phyloP scores from a whole-genome alignment of 2,329 filamentous ascomycete genomes.

The Raffaelea deltoideospora region DNA sequence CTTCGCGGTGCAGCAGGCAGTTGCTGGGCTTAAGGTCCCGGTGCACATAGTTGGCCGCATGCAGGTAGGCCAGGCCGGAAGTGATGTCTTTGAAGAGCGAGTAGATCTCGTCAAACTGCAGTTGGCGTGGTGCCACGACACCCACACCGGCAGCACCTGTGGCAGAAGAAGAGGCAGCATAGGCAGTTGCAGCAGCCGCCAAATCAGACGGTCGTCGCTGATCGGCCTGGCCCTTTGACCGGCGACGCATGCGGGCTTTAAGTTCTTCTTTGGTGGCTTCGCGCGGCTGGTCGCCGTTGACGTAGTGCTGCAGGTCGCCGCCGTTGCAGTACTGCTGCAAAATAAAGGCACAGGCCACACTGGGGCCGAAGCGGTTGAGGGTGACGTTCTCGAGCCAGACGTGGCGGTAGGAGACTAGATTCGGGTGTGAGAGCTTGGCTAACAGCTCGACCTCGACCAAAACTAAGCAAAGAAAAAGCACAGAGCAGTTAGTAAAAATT shows the following conservation, averaged over 20 bases:
- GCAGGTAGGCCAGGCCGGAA: constrained; percentile 77
- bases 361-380: constrained; percentile 74
- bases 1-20: constrained; percentile 70
- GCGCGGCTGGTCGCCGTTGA: constrained; percentile 52
- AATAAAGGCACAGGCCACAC: constrained; percentile 89
- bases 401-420: constrained; percentile 90
- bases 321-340: constrained; percentile 95
- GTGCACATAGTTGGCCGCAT: constrained; percentile 86
- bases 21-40: constrained; percentile 94
- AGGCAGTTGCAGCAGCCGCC: constrained; percentile 11
- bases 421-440: constrained; percentile 82
- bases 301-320: constrained; percentile 77
- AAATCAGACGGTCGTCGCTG: constrained; percentile 16
- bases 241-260: constrained; percentile 72
- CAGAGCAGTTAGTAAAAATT: neutral
- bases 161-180: constrained; percentile 22
- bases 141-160: constrained; percentile 4
- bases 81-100: constrained; percentile 94
- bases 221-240: constrained; percentile 64
- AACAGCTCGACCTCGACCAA: constrained; percentile 86
- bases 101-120: constrained; percentile 82
- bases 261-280: constrained; percentile 65
- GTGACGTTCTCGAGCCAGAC: constrained; percentile 90
- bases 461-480: constrained; percentile 23
- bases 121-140: constrained; percentile 18